Conservation (phyloP, 2,329 filamentous ascomycete genomes). For the Sphaerulina vaccinii region DNA sequence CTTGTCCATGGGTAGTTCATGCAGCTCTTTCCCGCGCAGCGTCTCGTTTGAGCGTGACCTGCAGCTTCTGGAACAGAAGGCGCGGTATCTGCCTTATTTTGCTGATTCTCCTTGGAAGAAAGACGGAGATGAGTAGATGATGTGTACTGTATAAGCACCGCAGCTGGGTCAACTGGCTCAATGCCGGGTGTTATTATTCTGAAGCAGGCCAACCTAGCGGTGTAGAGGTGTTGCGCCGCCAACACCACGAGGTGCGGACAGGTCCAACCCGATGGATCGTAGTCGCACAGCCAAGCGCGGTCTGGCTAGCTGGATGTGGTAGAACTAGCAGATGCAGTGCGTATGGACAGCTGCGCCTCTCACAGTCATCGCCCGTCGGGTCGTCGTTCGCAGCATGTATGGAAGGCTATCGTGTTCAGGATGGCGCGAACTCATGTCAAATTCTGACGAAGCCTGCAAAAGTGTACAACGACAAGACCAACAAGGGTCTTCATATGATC, state of each 20-base stretch:
- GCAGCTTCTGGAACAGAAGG: background rate
- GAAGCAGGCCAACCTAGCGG: background rate
- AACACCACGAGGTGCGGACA: background rate
- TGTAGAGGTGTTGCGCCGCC: background rate
- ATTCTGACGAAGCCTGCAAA: no score
- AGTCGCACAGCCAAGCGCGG: background rate
- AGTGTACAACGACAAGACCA: no score
- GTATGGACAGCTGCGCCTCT: background rate
- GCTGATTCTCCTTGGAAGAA: background rate
- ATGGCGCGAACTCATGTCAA: no score
- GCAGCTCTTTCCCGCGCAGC: conserved; percentile 6
- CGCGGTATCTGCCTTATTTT: background rate
- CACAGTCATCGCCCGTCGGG: background rate
- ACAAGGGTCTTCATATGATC: no score
- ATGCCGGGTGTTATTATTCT: background rate
- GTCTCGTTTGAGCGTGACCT: conserved; percentile 4
- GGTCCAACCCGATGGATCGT: background rate
- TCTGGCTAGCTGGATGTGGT: background rate
- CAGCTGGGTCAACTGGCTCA: background rate
- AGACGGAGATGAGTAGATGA: background rate
- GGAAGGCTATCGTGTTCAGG: no score
- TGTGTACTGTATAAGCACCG: background rate
- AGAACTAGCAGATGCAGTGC: background rate
- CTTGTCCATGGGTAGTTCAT: conserved; percentile 20
- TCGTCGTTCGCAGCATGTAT: background rate